These are phyloP conservation scores for Luffa aegyptiaca DNA, from an alignment of 306 rosid species.

Conservation along the genomic window DNA sequence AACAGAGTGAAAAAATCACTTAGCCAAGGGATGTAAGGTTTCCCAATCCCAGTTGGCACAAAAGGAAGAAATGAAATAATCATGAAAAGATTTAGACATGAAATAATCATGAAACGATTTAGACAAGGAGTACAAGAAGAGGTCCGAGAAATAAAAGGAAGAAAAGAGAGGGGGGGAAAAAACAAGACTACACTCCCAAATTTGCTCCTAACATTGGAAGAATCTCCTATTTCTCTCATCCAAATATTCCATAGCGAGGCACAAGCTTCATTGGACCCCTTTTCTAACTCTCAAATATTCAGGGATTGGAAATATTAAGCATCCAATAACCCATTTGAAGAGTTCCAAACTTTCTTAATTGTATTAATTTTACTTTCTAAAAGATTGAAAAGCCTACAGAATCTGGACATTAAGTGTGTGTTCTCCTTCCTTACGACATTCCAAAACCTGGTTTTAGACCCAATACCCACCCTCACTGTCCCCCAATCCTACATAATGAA, in stretches of 20 bases:
- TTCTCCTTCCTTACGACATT: neutral
- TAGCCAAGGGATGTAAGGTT: neutral
- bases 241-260: too few species aligned
- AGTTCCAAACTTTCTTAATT: neutral
- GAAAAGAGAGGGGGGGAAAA: neutral
- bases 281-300: too few species aligned
- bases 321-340: too few species aligned
- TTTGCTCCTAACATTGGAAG: too few species aligned
- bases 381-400: neutral
- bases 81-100: neutral
- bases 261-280: too few species aligned
- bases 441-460: neutral
- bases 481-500: neutral
- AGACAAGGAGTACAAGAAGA: neutral
- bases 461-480: neutral
- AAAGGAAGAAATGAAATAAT: neutral
- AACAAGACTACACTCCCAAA: neutral
- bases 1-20: neutral
- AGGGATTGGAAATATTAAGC: too few species aligned
- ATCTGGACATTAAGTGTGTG: neutral
- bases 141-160: neutral
- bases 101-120: neutral
- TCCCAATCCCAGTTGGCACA: neutral
- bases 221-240: neutral
- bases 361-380: neutral